A percentile compares a stretch with the other conserved stretches of the same genome.
Conservation (phyloP, 176 grass and related monocot genomes). For the Oryza brachyantha region DNA sequence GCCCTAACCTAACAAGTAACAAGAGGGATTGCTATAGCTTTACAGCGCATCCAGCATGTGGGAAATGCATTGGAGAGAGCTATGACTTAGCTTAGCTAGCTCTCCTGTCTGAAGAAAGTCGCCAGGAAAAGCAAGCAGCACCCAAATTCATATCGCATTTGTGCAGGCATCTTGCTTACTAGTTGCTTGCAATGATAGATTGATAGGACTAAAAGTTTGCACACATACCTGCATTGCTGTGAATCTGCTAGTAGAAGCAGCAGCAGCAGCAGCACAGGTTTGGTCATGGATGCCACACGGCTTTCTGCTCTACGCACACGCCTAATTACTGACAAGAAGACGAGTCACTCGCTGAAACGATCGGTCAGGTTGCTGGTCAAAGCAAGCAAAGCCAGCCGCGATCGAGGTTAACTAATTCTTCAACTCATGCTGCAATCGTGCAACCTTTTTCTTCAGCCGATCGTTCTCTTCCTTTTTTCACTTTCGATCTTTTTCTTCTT, state of each 20-base stretch:
- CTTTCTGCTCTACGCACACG: background rate
- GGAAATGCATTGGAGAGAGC: background rate
- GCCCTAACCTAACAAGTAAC: background rate
- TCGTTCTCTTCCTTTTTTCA: background rate
- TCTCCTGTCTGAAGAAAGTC: background rate
- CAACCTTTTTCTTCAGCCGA: background rate
- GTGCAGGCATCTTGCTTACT: background rate
- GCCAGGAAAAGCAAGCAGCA: background rate
- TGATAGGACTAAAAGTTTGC: background rate
- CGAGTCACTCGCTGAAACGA: background rate
- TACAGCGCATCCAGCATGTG: background rate
- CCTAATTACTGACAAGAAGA: background rate
- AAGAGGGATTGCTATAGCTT: background rate
- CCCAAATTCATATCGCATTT: background rate
- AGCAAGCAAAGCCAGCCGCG: constrained; percentile 3
- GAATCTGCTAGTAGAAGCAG: background rate
- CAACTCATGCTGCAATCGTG: background rate
- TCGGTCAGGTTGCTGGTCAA: background rate
- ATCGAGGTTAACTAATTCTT: too few relatives aligned
- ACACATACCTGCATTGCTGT: too few relatives aligned
- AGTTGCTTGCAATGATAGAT: background rate
- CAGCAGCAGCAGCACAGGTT: background rate
- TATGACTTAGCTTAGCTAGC: background rate
- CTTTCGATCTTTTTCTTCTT: background rate
- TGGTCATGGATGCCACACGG: constrained; percentile 5